Percentiles rank a stretch among this genome's conserved stretches.
Evolutionary conservation across 2,329 filamentous ascomycete genomes (phyloP).

Genomic region (Grosmannia serpens): DNA sequence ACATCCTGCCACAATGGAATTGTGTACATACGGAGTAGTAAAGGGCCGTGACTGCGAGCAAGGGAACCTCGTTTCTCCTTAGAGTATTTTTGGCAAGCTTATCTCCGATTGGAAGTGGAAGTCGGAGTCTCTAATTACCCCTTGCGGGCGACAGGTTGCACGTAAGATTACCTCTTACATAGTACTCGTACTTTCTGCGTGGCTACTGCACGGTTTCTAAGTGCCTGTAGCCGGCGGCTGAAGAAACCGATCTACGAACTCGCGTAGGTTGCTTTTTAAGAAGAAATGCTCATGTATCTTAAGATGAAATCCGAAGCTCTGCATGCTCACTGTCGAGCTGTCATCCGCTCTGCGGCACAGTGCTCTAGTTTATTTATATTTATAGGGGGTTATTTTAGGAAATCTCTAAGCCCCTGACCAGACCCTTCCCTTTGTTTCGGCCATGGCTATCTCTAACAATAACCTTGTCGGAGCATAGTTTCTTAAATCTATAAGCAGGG

Average conservation of each 20-base stretch:
- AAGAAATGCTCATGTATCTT: neutral
- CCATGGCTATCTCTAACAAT: neutral
- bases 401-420: neutral
- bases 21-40: too few species aligned
- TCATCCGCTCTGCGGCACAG: neutral
- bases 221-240: neutral
- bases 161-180: neutral
- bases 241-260: neutral
- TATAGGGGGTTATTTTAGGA: neutral
- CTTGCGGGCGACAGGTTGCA: neutral
- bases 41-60: too few species aligned
- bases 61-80: too few species aligned
- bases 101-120: too few species aligned
- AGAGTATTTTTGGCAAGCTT: too few species aligned
- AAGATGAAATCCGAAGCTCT: neutral
- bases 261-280: too few species aligned
- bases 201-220: neutral
- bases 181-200: neutral
- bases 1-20: too few species aligned
- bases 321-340: neutral
- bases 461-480: neutral
- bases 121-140: too few species aligned
- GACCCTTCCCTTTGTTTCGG: neutral
- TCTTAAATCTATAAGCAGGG: too few species aligned
- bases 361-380: neutral